Conservation (phyloP, 345 rosid species). For the Barbarea vulgaris region DNA sequence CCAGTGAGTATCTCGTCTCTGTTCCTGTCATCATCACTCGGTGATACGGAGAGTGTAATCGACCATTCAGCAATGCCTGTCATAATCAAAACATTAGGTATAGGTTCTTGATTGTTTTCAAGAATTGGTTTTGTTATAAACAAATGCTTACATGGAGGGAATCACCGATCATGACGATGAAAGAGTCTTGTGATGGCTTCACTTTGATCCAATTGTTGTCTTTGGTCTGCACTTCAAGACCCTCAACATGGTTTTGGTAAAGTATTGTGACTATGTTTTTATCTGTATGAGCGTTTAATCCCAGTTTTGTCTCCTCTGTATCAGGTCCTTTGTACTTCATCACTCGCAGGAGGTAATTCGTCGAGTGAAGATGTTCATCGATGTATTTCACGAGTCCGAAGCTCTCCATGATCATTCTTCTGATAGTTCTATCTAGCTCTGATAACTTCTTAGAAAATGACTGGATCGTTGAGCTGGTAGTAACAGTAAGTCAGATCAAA, state of each 20-base stretch:
- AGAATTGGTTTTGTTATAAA: not conserved
- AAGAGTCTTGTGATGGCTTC: constrained; percentile 57
- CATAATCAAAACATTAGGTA: not conserved
- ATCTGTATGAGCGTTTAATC: constrained; percentile 53
- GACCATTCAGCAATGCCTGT: constrained; percentile 73
- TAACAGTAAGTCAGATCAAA: not conserved
- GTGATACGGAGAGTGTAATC: constrained; percentile 60
- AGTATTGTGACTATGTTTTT: constrained; percentile 65
- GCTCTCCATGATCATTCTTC: constrained; percentile 63
- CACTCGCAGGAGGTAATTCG: constrained; percentile 54
- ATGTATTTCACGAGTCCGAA: constrained; percentile 50
- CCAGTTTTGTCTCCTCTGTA: constrained; percentile 52
- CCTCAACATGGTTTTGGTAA: constrained; percentile 64
- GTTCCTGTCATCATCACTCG: constrained; percentile 74
- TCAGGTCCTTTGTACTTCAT: constrained; percentile 64
- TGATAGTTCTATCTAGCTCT: constrained; percentile 46
- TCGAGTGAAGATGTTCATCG: constrained; percentile 63
- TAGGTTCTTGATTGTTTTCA: constrained; percentile 2
- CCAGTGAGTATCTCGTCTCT: constrained; percentile 56
- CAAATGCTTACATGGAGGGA: constrained; percentile 47
- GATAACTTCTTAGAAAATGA: constrained; percentile 45
- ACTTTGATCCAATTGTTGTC: constrained; percentile 55
- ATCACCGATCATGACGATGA: constrained; percentile 61
- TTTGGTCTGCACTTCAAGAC: constrained; percentile 53
- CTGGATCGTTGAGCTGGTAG: constrained; percentile 46